These are phyloP conservation scores for Chlamydomonas urium DNA, from an alignment of 139 green algal species.

Conservation along the genomic window DNA sequence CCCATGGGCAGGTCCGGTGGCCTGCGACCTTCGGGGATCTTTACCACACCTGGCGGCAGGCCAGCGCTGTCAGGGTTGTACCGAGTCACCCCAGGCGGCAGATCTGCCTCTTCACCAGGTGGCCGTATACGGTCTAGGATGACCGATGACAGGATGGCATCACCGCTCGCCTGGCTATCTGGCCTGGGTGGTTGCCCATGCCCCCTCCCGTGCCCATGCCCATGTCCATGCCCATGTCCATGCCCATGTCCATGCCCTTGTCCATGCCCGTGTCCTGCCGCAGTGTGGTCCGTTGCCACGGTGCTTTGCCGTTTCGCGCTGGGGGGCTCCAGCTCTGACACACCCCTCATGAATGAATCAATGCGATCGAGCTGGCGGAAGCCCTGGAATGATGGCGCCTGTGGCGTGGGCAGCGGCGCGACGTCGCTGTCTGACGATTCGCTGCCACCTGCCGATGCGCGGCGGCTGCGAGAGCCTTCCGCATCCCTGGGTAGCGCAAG, in stretches of 20 bases:
- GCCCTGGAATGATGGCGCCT: no score
- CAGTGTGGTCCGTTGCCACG: background rate
- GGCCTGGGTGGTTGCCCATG: background rate
- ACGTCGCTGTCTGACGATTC: no score
- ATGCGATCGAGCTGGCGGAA: no score
- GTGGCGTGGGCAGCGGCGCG: no score
- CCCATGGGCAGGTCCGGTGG: background rate
- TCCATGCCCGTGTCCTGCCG: background rate
- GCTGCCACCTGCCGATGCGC: no score
- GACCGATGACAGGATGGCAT: conserved; percentile 3
- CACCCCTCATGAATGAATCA: no score
- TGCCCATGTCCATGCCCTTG: background rate
- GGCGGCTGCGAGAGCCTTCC: no score
- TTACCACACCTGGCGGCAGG: background rate
- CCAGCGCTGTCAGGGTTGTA: no score
- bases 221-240: background rate
- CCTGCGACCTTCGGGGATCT: background rate
- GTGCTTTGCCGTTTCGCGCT: background rate
- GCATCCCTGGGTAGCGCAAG: no score
- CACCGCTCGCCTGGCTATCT: background rate
- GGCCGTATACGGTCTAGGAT: background rate
- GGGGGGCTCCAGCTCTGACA: no score
- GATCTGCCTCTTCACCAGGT: background rate
- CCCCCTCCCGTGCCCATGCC: background rate
- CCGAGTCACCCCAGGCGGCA: conserved; percentile 1